Conservation (phyloP, 352 stramenopile species). For the Globisporangium middletonii region DNA sequence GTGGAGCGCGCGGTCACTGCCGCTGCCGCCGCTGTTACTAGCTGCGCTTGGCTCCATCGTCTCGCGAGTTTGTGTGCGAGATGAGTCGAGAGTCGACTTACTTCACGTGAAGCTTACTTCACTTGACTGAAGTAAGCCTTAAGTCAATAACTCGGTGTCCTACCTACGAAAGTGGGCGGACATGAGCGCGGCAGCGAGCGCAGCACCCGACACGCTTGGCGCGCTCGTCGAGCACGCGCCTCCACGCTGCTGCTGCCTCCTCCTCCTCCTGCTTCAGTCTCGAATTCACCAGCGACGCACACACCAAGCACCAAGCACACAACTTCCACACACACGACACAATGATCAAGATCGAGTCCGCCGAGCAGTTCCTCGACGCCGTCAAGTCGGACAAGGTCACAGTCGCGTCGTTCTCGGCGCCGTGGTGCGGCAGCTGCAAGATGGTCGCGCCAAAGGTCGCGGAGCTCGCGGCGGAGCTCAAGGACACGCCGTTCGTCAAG, state of each 20-base stretch:
- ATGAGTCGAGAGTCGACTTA: not conserved
- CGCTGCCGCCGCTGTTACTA: too few species aligned
- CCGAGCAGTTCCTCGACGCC: slow-evolving; percentile 35
- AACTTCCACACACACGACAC: slow-evolving; percentile 3
- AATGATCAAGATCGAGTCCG: slow-evolving; percentile 30
- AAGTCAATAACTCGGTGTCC: not conserved
- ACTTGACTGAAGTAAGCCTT: not conserved
- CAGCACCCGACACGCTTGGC: not conserved
- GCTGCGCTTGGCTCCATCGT: not conserved
- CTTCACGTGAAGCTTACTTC: not conserved
- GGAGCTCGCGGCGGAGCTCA: slow-evolving; percentile 47
- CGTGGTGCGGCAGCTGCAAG: slow-evolving; percentile 66
- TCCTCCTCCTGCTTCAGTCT: slow-evolving; percentile 7
- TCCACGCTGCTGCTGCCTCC: too few species aligned
- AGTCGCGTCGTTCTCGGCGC: slow-evolving; percentile 52
- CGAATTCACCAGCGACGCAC: slow-evolving; percentile 4
- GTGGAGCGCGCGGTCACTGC: too few species aligned
- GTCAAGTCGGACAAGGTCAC: slow-evolving; percentile 32
- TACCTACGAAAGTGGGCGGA: not conserved
- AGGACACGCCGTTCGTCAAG: slow-evolving; percentile 44
- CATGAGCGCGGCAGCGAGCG: not conserved
- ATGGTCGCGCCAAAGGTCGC: slow-evolving; percentile 45
- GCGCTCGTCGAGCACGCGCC: not conserved
- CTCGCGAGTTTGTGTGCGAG: not conserved
- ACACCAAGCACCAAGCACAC: slow-evolving; percentile 4